Percentiles rank a stretch among this genome's conserved stretches.
Evolutionary conservation across 2,329 filamentous ascomycete species (phyloP).

Genomic region (Catunica adiposa): DNA sequence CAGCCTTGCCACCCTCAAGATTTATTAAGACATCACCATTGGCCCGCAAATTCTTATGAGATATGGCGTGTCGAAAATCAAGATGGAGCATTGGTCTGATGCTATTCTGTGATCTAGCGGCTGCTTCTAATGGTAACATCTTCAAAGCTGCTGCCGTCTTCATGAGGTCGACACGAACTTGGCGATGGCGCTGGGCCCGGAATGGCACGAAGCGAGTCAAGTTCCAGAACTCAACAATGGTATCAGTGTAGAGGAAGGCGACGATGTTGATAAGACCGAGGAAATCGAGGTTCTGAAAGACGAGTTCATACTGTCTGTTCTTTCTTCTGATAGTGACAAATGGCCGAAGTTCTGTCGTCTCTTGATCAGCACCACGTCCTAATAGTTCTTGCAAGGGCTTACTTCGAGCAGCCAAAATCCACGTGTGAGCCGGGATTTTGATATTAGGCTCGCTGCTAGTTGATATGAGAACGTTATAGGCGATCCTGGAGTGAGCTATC

Average conservation of each 20-base stretch:
- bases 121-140: slow-evolving; percentile 55
- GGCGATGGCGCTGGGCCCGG: slow-evolving; percentile 56
- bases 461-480: slow-evolving; percentile 30
- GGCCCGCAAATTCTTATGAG: slow-evolving; percentile 54
- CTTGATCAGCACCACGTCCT: neutral
- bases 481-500: slow-evolving; percentile 25
- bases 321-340: neutral
- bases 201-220: slow-evolving; percentile 49
- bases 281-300: slow-evolving; percentile 53
- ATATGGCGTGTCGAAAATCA: slow-evolving; percentile 56
- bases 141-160: slow-evolving; percentile 58
- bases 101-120: slow-evolving; percentile 56
- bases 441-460: slow-evolving; percentile 50
- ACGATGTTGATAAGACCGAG: slow-evolving; percentile 65
- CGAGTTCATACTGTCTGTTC: neutral
- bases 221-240: slow-evolving; percentile 73
- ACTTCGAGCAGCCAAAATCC: slow-evolving; percentile 58
- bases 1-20: slow-evolving; percentile 49
- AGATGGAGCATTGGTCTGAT: slow-evolving; percentile 45
- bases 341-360: neutral
- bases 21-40: slow-evolving; percentile 68
- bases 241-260: slow-evolving; percentile 67
- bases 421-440: slow-evolving; percentile 65
- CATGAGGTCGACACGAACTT: slow-evolving; percentile 75
- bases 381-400: neutral